Base-by-base conservation (phyloP, 2,329 filamentous ascomycete species). In the Aspergillus ustus region DNA sequence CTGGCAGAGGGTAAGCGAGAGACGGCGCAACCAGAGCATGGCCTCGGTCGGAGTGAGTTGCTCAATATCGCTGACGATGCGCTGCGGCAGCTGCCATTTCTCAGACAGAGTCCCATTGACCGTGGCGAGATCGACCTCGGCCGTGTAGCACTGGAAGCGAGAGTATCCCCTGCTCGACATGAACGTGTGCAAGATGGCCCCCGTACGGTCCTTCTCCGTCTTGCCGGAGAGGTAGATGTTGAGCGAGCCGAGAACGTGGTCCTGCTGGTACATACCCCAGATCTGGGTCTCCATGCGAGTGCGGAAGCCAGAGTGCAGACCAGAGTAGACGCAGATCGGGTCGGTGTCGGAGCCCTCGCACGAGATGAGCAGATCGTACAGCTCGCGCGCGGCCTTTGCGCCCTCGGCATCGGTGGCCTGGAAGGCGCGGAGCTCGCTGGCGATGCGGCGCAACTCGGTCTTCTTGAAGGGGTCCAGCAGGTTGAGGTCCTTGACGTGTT, bases 151-250 rank as follows among this genome's bases (percentile, higher is more conserved):
- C 37, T 69, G 67, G 43, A 62, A 67, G 22, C 76, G 67, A 11
- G 65, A 65, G 28, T 70, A 70, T 31, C 69, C 71, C 44, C 66
- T 66, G 57, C 69, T 72, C 4, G 76, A 76, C 52, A 77, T 68
- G 59, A 72, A 79, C 1, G 76, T 76, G 61, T 80, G 76, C 8
- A 80, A 55, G 11, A 78, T 60, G 9, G 75, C 70, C 5, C 73
- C 68, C 7, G 69, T 58, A 17, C 75, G 64, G 60, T 77, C 76
- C 15, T 45, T 57, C 25, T 68, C 64, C 4, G 70, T 68, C 51
- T 75, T 75, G 11, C 70, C 67, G 1, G 77, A 78, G 19, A 78
- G 64, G 55, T 72, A 79, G 51, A 73, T 71, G 37, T 72, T 66
- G 7, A 71, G 52, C 15, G 60, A 61, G 6, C 63, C 59, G 3